Conservation (phyloP, 2,329 filamentous ascomycete species). For the Davidsoniella australis region DNA sequence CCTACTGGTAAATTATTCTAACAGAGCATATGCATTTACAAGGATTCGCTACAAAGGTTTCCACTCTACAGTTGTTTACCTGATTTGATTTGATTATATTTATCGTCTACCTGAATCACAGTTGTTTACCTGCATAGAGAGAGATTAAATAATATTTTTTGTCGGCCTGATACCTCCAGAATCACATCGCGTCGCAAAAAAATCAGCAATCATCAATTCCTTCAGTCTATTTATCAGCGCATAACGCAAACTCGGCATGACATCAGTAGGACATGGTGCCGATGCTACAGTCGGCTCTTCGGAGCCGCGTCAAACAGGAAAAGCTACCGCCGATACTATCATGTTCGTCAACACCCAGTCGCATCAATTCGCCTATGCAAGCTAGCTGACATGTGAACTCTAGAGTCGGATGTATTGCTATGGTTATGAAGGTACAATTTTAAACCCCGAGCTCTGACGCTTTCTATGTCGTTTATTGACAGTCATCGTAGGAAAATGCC, state of each 20-base stretch:
- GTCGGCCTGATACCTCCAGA: too few species aligned
- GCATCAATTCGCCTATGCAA: not conserved
- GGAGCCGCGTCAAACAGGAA: slow-evolving; percentile 51
- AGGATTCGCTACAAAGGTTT: not conserved
- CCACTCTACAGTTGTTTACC: not conserved
- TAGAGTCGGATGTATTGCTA: slow-evolving; percentile 40
- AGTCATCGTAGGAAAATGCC: slow-evolving; percentile 44
- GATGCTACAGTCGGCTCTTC: slow-evolving; percentile 40
- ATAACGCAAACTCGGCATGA: not conserved
- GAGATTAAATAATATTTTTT: not conserved
- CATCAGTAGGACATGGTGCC: slow-evolving; percentile 19
- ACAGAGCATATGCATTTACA: not conserved
- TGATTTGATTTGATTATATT: too few species aligned
- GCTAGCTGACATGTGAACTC: slow-evolving; percentile 1
- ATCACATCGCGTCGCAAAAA: not conserved
- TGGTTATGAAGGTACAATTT: slow-evolving; percentile 31
- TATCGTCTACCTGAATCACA: too few species aligned
- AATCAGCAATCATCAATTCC: not conserved
- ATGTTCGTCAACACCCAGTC: slow-evolving; percentile 29
- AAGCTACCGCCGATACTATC: slow-evolving; percentile 71
- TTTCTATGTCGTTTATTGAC: not conserved
- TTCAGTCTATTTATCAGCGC: not conserved
- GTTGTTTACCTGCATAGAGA: not conserved
- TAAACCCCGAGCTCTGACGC: not conserved
- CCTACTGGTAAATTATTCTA: not conserved